These are phyloP conservation scores for Thinopyrum obtusiflorum DNA, from an alignment of 202 grass and related monocot genomes.

Conservation along the genomic window DNA sequence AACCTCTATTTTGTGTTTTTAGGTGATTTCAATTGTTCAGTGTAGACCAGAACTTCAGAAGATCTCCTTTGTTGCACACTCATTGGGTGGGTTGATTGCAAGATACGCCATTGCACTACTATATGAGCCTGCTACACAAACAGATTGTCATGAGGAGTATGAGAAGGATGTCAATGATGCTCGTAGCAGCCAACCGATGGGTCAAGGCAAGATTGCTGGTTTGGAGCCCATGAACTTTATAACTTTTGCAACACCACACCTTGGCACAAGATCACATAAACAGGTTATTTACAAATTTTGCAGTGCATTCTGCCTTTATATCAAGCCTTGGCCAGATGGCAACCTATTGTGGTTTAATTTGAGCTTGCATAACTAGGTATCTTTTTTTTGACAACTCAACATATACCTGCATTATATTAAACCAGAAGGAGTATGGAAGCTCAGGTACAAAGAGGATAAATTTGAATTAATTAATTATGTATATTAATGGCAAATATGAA, in stretches of 20 bases:
- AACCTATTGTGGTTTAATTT: neutral
- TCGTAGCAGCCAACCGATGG: slow-evolving; percentile 9
- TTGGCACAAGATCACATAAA: slow-evolving; percentile 79
- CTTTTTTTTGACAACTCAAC: neutral
- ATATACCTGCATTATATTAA: neutral
- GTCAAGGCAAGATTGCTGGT: slow-evolving; percentile 72
- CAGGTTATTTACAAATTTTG: slow-evolving; percentile 54
- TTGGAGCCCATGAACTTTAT: slow-evolving; percentile 91
- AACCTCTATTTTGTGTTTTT: slow-evolving; percentile 30
- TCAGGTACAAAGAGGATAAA: neutral
- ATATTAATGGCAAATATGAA: neutral
- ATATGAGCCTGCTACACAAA: slow-evolving; percentile 33
- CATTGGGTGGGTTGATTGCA: slow-evolving; percentile 89
- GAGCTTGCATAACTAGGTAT: neutral
- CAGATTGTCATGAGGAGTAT: slow-evolving; percentile 26
- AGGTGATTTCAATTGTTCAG: slow-evolving; percentile 60
- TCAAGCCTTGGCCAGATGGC: neutral
- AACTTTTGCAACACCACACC: slow-evolving; percentile 93
- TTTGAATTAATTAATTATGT: neutral
- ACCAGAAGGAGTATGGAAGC: neutral
- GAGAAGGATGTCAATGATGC: slow-evolving; percentile 34
- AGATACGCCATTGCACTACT: slow-evolving; percentile 88
- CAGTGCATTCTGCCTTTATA: neutral
- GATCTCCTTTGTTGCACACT: slow-evolving; percentile 92
- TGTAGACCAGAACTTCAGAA: slow-evolving; percentile 62